Percentiles rank a stretch among this genome's conserved stretches.
Evolutionary conservation across 495 filamentous ascomycete species (phyloP).

Genomic region (Tuber calosporum): DNA sequence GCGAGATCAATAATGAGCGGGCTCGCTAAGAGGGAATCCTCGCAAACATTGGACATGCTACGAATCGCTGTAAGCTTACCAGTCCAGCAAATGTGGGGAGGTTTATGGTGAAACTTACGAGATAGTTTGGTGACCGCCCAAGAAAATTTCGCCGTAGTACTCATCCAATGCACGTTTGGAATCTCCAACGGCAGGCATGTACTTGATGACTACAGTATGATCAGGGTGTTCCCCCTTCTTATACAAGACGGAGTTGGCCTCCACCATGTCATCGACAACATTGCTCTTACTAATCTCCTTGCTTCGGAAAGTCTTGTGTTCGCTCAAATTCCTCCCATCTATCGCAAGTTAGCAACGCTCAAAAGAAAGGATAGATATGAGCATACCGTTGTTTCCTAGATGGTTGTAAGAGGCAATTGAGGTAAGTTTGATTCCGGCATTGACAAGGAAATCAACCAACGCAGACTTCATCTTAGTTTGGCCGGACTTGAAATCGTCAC

Average conservation of each 20-base stretch:
- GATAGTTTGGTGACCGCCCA: conserved; percentile 97
- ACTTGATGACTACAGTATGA: conserved; percentile 91
- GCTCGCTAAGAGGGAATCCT: conserved; percentile 95
- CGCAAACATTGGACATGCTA: conserved; percentile 95
- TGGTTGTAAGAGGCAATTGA: conserved; percentile 99
- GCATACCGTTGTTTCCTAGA: conserved; percentile 75
- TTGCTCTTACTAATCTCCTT: conserved; percentile 99
- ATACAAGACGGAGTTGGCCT: conserved; percentile 86
- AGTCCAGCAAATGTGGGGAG: not conserved
- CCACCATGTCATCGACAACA: conserved; percentile 98
- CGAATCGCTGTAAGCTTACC: conserved; percentile 20
- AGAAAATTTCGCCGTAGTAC: conserved; percentile 99
- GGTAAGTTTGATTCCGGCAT: conserved; percentile 96
- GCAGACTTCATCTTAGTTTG: conserved; percentile 99
- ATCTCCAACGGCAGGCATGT: conserved; percentile 98
- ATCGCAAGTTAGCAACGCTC: not conserved
- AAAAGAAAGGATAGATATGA: not conserved
- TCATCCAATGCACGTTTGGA: conserved; percentile 98
- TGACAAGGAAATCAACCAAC: conserved; percentile 96
- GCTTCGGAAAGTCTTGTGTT: conserved; percentile 94
- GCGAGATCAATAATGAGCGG: conserved; percentile 97
- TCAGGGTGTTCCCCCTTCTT: conserved; percentile 78
- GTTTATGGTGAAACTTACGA: conserved; percentile 47
- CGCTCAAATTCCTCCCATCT: conserved; percentile 96
- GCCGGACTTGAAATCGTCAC: conserved; percentile 99